Evolutionary conservation across 495 filamentous ascomycete genomes (phyloP), one percentile per base, ranked within the genome.

Genomic region (Lichina pygmaea): DNA sequence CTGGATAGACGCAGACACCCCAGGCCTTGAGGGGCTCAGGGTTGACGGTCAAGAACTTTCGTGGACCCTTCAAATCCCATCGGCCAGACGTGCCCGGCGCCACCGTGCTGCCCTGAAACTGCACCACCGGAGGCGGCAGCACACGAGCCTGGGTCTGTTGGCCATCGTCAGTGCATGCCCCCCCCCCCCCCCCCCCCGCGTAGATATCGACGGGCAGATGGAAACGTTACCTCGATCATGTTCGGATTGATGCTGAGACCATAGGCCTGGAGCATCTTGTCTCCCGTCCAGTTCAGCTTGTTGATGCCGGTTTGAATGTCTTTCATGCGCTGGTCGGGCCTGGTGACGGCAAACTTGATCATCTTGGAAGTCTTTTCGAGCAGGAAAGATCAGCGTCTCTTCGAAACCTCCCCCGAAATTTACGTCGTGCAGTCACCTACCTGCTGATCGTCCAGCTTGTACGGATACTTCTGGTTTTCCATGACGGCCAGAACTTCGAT

Each of bases 341-440:
- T 66, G 30, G 64, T 64, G 6, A 72, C 74, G 2, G 85, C 83
- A 56, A 81, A 82, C 55, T 77, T 83, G 60, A 97, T 92, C 86
- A 97, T 94, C 8, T 69, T 54, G 0, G 68, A 56, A 0, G 84
- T 89, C 66, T 49, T 49, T 41, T 44, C 32, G 42, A 36, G 13
- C 6, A 12, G 17, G 16, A 38, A 13, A 13, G 10, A 33, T 47
- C 40, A 46, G 44, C 33, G 36, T 43, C 34, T 2, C n/a, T 41
- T n/a, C 11, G 43, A 6, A 16, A 9, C 24, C 24, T 24, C 24
- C 24, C 24, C 1, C 24, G 4, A 4, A 24, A 24, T 4, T 1
- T 24, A 24, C 4, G 24, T 24, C 4, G 24, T 24, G 24, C 24
- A 4, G 24, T 24, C 7, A 42, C 24, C 13, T 51, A 52, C 52